Conservation (phyloP, 2,329 filamentous ascomycete genomes). For the Penicillium thymicola region DNA sequence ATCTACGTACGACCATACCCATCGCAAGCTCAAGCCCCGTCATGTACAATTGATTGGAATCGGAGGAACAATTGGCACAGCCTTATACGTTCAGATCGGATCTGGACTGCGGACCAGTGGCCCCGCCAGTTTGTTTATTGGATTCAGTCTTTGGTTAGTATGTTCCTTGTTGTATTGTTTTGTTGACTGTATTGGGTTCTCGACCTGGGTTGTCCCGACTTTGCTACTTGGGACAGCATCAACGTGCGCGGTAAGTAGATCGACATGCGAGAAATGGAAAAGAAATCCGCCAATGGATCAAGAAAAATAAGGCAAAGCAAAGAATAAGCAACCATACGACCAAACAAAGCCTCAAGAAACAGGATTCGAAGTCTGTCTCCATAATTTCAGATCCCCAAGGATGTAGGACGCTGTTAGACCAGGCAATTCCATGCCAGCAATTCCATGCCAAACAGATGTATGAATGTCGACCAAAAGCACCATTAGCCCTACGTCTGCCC, state of each 20-base stretch:
- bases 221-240: not conserved
- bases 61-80: constrained; percentile 46
- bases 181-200: constrained; percentile 1
- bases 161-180: not conserved
- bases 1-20: constrained; percentile 33
- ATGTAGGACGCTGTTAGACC: constrained; percentile 6
- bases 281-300: not conserved
- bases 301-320: not conserved
- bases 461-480: constrained; percentile 1
- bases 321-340: not conserved
- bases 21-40: constrained; percentile 43
- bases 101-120: constrained; percentile 41
- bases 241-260: not conserved
- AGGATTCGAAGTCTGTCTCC: not conserved
- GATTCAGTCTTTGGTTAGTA: constrained; percentile 47
- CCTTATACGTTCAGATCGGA: constrained; percentile 44
- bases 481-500: not conserved
- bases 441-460: not conserved
- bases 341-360: not conserved
- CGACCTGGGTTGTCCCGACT: constrained; percentile 7
- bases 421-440: not conserved
- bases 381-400: not conserved
- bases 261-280: not conserved
- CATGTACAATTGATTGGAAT: constrained; percentile 50
- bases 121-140: constrained; percentile 44